Evolutionary conservation across 148 eudicot species (phyloP).

Genomic region (Silene conica): DNA sequence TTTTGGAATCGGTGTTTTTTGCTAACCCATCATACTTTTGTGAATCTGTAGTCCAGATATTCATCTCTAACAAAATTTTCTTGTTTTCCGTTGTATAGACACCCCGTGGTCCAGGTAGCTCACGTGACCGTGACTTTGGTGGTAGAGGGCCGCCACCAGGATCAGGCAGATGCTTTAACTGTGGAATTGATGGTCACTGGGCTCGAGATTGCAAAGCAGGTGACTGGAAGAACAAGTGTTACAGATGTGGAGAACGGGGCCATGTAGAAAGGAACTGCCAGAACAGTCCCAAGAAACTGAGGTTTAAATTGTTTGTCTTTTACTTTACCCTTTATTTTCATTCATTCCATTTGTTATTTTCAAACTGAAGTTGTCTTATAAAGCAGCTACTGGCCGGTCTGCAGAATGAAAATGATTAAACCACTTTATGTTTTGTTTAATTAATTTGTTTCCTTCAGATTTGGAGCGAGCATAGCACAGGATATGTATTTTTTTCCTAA

Average conservation of each 20-base stretch:
- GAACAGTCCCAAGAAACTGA: slow-evolving; percentile 77
- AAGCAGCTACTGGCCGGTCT: too few relatives aligned
- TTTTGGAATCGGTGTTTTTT: too few relatives aligned
- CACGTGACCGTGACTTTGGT: slow-evolving; percentile 56
- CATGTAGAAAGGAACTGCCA: slow-evolving; percentile 86
- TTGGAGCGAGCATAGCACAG: background rate
- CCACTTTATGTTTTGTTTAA: background rate
- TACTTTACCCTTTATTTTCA: background rate
- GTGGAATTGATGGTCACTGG: slow-evolving; percentile 98
- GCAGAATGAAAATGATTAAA: too few relatives aligned
- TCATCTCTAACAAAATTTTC: background rate
- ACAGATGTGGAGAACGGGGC: slow-evolving; percentile 93
- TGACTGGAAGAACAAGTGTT: slow-evolving; percentile 96
- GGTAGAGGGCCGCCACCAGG: slow-evolving; percentile 92
- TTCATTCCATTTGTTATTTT: background rate
- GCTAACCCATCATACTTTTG: background rate
- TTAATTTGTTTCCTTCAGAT: background rate
- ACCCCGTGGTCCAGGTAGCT: slow-evolving; percentile 83
- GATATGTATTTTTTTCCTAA: background rate
- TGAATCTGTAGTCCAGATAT: background rate
- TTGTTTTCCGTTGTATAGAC: slow-evolving; percentile 30
- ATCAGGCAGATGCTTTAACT: slow-evolving; percentile 87
- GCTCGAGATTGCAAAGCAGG: slow-evolving; percentile 95
- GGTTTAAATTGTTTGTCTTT: slow-evolving; percentile 16
- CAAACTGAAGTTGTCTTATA: too few relatives aligned